phyloP scores from a whole-genome alignment of 805 yeast species.

The Yarrowia divulgata region DNA sequence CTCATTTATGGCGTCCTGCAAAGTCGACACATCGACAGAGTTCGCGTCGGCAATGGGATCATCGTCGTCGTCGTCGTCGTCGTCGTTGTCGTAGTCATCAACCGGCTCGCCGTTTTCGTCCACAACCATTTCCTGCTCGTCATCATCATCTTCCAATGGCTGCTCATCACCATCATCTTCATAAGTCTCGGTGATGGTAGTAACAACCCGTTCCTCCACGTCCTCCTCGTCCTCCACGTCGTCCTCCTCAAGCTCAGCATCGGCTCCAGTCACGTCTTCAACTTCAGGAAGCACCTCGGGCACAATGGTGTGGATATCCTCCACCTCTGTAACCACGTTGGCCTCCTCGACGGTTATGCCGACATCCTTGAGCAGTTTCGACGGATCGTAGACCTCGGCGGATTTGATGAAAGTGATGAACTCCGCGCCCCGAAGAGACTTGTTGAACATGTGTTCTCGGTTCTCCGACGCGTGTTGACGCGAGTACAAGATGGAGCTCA shows the following conservation, averaged over 20 bases:
- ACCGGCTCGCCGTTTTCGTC: neutral
- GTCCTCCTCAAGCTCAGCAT: neutral
- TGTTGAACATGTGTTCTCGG: conserved; percentile 36
- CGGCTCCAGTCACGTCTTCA: conserved; percentile 9
- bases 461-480: conserved; percentile 29
- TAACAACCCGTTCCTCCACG: neutral
- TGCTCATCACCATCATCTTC: conserved; percentile 4
- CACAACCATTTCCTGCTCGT: neutral
- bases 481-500: conserved; percentile 23
- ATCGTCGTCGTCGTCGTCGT: neutral
- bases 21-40: conserved; percentile 11
- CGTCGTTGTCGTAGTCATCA: neutral
- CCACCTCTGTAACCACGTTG: conserved; percentile 1
- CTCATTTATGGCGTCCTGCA: conserved; percentile 26
- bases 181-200: conserved; percentile 14
- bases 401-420: conserved; percentile 25
- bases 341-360: neutral
- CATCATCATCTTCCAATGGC: neutral
- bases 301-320: conserved; percentile 4
- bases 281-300: conserved; percentile 23
- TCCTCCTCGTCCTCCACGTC: neutral
- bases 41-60: neutral
- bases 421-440: conserved; percentile 26
- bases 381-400: conserved; percentile 31
- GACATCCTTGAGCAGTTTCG: conserved; percentile 18